Conservation (phyloP, 768 basidiomycete species). For the Erythrobasidium yunnanense region DNA sequence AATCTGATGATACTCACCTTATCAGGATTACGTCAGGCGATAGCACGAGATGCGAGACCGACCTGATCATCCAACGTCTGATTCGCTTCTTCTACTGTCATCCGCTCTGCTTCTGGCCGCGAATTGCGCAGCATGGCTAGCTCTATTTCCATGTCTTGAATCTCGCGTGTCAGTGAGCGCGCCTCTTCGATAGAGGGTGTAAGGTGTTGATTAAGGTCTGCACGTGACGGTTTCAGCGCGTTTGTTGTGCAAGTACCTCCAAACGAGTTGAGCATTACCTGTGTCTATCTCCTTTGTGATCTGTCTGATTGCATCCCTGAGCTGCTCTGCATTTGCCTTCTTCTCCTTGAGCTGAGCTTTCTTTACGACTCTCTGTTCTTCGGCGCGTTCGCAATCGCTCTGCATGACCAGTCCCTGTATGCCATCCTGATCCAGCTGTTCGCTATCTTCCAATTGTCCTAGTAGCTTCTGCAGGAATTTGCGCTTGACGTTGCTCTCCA, state of each 20-base stretch:
- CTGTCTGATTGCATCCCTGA: not conserved
- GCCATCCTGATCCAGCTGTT: slow-evolving; percentile 2
- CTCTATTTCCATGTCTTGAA: slow-evolving; percentile 27
- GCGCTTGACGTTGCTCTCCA: slow-evolving; percentile 14
- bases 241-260: not conserved
- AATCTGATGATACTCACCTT: not conserved
- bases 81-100: slow-evolving; percentile 23
- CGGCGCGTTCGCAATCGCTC: not conserved
- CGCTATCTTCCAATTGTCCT: not conserved
- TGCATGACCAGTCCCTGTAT: slow-evolving; percentile 6
- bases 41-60: not conserved
- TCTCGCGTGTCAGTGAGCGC: slow-evolving; percentile 3
- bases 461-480: slow-evolving; percentile 8
- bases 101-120: slow-evolving; percentile 18
- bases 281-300: slow-evolving; percentile 13
- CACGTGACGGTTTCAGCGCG: not conserved
- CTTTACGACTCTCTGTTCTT: not conserved
- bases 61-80: slow-evolving; percentile 17
- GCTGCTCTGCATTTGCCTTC: slow-evolving; percentile 16
- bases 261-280: not conserved
- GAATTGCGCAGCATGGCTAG: slow-evolving; percentile 26
- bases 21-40: not conserved
- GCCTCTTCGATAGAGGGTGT: slow-evolving; percentile 16
- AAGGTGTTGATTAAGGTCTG: slow-evolving; percentile 24
- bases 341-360: slow-evolving; percentile 9